Evolutionary conservation across 192 early-diverging fungal genomes (phyloP).

Genomic region (Umbelopsis sp.): DNA sequence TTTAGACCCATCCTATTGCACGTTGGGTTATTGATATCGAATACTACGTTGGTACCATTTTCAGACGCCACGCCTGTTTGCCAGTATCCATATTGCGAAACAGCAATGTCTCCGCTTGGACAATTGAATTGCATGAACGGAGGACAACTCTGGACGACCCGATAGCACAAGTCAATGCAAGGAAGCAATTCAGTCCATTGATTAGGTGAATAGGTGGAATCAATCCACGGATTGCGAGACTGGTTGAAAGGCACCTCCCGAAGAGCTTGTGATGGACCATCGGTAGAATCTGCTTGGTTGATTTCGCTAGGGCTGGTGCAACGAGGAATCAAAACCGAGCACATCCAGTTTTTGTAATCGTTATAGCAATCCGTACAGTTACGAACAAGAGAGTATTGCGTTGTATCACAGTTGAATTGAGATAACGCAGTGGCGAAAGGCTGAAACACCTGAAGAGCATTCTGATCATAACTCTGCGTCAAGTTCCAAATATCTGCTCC

Average conservation of each 20-base stretch:
- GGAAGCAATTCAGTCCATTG: slow-evolving; percentile 53
- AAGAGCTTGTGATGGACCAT: slow-evolving; percentile 24
- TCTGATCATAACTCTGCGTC: slow-evolving; percentile 43
- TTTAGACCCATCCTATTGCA: slow-evolving; percentile 39
- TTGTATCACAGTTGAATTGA: slow-evolving; percentile 52
- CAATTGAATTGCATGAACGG: slow-evolving; percentile 55
- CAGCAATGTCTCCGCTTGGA: slow-evolving; percentile 44
- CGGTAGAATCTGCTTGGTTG: slow-evolving; percentile 19
- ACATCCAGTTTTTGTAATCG: slow-evolving; percentile 61
- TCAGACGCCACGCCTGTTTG: slow-evolving; percentile 12
- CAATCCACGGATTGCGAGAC: slow-evolving; percentile 43
- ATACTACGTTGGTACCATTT: slow-evolving; percentile 13
- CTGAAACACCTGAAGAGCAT: slow-evolving; percentile 37
- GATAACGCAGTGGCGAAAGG: slow-evolving; percentile 48
- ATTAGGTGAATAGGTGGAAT: slow-evolving; percentile 25
- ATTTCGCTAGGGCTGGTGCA: slow-evolving; percentile 33
- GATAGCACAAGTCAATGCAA: slow-evolving; percentile 60
- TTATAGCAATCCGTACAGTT: slow-evolving; percentile 54
- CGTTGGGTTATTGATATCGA: slow-evolving; percentile 20
- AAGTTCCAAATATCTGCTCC: slow-evolving; percentile 35
- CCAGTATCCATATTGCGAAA: slow-evolving; percentile 34
- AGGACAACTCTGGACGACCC: slow-evolving; percentile 60
- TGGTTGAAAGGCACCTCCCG: slow-evolving; percentile 21
- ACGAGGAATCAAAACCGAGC: slow-evolving; percentile 55
- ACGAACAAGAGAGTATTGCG: slow-evolving; percentile 57